A percentile compares a stretch with the other conserved stretches of the same genome.
These are phyloP conservation scores for Mycena haematopus DNA, from an alignment of 768 basidiomycete genomes.

Conservation along the genomic window DNA sequence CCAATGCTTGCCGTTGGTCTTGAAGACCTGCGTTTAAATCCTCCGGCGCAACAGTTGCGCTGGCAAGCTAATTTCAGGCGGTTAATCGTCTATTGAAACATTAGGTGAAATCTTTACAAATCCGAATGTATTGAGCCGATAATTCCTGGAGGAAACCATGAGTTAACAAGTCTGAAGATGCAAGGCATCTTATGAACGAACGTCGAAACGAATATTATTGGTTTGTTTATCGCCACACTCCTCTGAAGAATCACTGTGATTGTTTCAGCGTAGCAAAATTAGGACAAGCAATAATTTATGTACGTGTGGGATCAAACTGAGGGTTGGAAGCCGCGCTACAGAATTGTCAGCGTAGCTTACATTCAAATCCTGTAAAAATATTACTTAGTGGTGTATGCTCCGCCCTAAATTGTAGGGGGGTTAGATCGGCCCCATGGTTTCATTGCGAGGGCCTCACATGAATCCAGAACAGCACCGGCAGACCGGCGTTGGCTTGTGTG, in stretches of 20 bases:
- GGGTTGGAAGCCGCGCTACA: slow-evolving; percentile 51
- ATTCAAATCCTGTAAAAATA: neutral
- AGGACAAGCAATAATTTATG: slow-evolving; percentile 1
- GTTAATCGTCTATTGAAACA: neutral
- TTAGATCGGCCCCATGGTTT: neutral
- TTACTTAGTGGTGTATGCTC: slow-evolving; percentile 46
- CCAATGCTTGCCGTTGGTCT: slow-evolving; percentile 65
- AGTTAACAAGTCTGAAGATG: neutral
- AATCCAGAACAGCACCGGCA: slow-evolving; percentile 48
- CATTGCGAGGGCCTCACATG: slow-evolving; percentile 34
- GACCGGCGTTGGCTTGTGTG: slow-evolving; percentile 34
- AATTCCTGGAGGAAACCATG: slow-evolving; percentile 46
- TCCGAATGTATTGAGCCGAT: slow-evolving; percentile 63
- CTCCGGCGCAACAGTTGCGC: slow-evolving; percentile 47
- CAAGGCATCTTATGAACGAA: slow-evolving; percentile 32
- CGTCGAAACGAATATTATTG: slow-evolving; percentile 62
- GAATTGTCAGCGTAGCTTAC: neutral
- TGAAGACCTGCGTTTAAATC: slow-evolving; percentile 65
- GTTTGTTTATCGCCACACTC: slow-evolving; percentile 53
- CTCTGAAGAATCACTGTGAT: slow-evolving; percentile 52
- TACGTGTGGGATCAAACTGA: slow-evolving; percentile 54
- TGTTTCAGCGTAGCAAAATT: neutral
- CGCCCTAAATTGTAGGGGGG: slow-evolving; percentile 47
- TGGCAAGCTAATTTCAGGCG: slow-evolving; percentile 47
- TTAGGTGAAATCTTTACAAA: slow-evolving; percentile 45